Evolutionary conservation across 257 asterid species (phyloP).

Genomic region (Coffea canephora): DNA sequence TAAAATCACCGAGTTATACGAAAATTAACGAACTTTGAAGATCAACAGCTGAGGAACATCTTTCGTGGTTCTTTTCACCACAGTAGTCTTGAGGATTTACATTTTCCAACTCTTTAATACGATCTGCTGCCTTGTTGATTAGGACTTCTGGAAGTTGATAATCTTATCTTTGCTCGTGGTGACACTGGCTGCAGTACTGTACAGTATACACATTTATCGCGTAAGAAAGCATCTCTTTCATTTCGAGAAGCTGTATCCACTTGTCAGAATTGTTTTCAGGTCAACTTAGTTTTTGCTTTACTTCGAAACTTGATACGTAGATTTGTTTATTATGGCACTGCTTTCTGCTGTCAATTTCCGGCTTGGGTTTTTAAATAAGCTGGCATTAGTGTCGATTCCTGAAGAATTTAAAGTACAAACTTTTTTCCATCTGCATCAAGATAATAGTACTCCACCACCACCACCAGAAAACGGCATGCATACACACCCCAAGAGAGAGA

Average conservation of each 20-base stretch:
- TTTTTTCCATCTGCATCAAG: neutral
- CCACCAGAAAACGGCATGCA: neutral
- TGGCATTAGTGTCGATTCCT: neutral
- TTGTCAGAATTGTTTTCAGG: slow-evolving; percentile 7
- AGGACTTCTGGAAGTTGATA: slow-evolving; percentile 87
- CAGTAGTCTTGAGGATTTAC: neutral
- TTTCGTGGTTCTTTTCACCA: no score
- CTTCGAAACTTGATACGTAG: neutral
- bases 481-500: neutral
- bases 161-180: slow-evolving; percentile 53
- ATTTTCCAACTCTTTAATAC: neutral
- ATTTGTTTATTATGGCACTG: neutral
- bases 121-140: slow-evolving; percentile 5
- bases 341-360: neutral
- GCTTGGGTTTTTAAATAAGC: neutral
- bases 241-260: slow-evolving; percentile 42
- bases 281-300: neutral
- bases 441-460: no score
- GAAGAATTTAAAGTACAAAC: neutral
- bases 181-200: slow-evolving; percentile 57
- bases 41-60: neutral
- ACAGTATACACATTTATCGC: slow-evolving; percentile 55
- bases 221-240: slow-evolving; percentile 66
- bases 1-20: neutral
- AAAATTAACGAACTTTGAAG: neutral